Base-by-base conservation (phyloP, 2,329 filamentous ascomycete species). In the Cercospora zeina region DNA sequence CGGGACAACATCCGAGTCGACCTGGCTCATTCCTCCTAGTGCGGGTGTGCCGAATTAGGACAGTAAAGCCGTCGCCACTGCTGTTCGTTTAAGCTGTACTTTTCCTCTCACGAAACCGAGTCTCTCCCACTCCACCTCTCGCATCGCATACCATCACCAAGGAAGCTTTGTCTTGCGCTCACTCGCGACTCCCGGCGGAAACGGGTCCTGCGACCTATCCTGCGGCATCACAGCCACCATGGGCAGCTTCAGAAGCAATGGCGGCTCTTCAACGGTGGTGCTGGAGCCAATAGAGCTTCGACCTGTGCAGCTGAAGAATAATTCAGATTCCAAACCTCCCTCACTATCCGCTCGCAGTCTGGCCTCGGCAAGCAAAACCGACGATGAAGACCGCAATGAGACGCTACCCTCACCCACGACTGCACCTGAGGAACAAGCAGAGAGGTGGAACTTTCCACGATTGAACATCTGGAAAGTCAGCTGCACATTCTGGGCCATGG, bases 391-490 rank as follows among this genome's bases (percentile, higher is more conserved):
- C 49, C 69, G 66, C 34, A 73, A 74, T 30, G 78, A 79, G 54
- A 75, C 70, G 19, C 70, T 82, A 0, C 80, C 81, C 0, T 78
- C 79, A 7, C 81, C 81, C 1, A 79, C 77, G 0, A 80, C 77
- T 0, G 76, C 77, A 0, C 68, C 75, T 4, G 73, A 73, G 31
- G 75, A 77, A 59, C 56, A 63, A 9, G 69, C 78, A 14, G 83
- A 88, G 69, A 77, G 73, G 73, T 91, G 88, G 89, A 89, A 89
- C 69, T 75, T 77, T n/a, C 82, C 87, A 0, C 73, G 76, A 8
- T 77, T 79, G 45, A 90, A 88, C 71, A 75, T 83, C 4, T 86
- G 78, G 67, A 82, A 87, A 39, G 84, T 85, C 50, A 74, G 83
- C 36, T 80, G 84, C 0, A 82, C 85, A 2, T 85, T 87, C 68